phyloP scores from a whole-genome alignment of 2,329 filamentous ascomycete genomes.

The Fusarium piperis region DNA sequence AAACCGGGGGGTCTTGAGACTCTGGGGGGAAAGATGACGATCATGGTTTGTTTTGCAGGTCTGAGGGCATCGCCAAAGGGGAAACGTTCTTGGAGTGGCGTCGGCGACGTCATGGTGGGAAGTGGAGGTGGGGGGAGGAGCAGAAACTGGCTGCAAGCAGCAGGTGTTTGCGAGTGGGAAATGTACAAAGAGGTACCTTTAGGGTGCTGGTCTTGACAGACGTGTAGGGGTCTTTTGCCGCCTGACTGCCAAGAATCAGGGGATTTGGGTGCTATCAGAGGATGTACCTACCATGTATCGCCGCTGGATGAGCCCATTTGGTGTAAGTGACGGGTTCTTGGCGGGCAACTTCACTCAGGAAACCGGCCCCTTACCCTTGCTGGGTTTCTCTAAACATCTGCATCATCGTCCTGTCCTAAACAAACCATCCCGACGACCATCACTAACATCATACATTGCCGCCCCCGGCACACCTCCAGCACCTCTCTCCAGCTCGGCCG shows the following conservation, averaged over 20 bases:
- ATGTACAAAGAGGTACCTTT: slow-evolving; percentile 8
- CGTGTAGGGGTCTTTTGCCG: not conserved
- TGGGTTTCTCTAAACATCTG: slow-evolving; percentile 14
- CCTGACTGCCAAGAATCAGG: not conserved
- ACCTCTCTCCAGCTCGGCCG: not conserved
- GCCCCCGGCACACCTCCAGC: not conserved
- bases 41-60: slow-evolving; percentile 20
- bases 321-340: slow-evolving; percentile 35
- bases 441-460: slow-evolving; percentile 12
- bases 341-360: slow-evolving; percentile 11
- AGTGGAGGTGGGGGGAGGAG: slow-evolving; percentile 14
- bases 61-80: slow-evolving; percentile 31
- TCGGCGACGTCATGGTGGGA: slow-evolving; percentile 30
- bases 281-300: not conserved
- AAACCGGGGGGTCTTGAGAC: slow-evolving; percentile 7
- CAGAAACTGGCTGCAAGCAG: slow-evolving; percentile 31
- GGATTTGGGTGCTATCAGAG: not conserved
- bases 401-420: slow-evolving; percentile 22
- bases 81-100: slow-evolving; percentile 18
- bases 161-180: not conserved
- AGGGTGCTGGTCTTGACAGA: not conserved
- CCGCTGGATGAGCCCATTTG: not conserved
- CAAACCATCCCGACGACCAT: slow-evolving; percentile 18
- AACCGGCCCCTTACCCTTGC: slow-evolving; percentile 11
- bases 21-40: slow-evolving; percentile 23